Evolutionary conservation across 495 filamentous ascomycete genomes (phyloP).

Genomic region (Pseudotulostoma volvatum): DNA sequence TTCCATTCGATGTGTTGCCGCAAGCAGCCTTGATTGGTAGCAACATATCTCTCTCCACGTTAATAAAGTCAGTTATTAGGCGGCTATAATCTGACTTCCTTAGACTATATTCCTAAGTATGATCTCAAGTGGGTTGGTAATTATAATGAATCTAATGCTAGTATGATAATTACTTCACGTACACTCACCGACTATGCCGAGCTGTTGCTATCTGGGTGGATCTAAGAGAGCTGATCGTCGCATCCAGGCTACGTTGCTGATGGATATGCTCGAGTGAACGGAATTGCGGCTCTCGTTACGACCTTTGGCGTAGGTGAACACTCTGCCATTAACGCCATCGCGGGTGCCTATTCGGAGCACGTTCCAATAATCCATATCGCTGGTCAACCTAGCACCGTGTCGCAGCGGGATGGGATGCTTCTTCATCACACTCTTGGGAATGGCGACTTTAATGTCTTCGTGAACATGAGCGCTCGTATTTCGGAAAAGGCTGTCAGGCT

Average conservation of each 20-base stretch:
- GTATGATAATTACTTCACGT: constrained; percentile 26
- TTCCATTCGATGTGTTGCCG: not conserved
- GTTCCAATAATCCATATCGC: constrained; percentile 51
- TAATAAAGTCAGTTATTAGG: too few relatives aligned
- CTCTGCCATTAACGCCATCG: constrained; percentile 50
- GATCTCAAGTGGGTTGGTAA: constrained; percentile 52
- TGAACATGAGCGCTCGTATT: constrained; percentile 57
- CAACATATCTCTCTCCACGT: too few relatives aligned
- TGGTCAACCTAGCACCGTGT: constrained; percentile 36
- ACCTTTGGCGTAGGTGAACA: constrained; percentile 60
- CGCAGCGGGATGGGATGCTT: constrained; percentile 41
- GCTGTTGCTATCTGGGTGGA: constrained; percentile 49
- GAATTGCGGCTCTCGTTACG: constrained; percentile 46
- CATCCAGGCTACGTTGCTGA: constrained; percentile 51
- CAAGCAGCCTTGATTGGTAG: constrained; percentile 1
- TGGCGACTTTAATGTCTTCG: constrained; percentile 76
- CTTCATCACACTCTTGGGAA: constrained; percentile 91
- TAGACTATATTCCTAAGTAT: constrained; percentile 45
- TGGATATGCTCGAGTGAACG: constrained; percentile 54
- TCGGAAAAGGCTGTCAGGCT: constrained; percentile 54
- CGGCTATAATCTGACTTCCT: constrained; percentile 35
- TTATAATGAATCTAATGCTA: constrained; percentile 52
- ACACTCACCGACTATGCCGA: constrained; percentile 52
- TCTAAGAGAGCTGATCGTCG: constrained; percentile 58
- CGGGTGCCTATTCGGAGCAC: constrained; percentile 45